Conservation (phyloP, 441 rosid genomes). For the Pelargonium australe region DNA sequence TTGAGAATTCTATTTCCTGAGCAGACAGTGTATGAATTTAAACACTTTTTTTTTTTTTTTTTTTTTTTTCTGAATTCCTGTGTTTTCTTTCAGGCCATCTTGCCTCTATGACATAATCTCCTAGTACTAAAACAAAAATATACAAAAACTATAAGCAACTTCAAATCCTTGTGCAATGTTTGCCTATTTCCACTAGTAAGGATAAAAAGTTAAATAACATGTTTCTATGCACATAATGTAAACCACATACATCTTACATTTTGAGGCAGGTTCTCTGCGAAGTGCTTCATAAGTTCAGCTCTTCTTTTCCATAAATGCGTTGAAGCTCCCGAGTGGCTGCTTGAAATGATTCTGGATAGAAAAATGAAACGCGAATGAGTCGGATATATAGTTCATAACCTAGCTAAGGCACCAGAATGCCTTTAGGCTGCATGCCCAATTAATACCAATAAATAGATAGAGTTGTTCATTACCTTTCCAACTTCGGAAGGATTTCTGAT, state of each 20-base stretch:
- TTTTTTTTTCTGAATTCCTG: no score
- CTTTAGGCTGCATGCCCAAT: slow-evolving; percentile 48
- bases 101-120: no score
- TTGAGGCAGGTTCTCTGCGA: not conserved
- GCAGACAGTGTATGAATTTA: slow-evolving; percentile 7
- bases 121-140: not conserved
- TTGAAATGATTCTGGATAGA: slow-evolving; percentile 53
- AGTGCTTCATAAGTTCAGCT: slow-evolving; percentile 30
- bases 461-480: slow-evolving; percentile 53
- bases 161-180: slow-evolving; percentile 8
- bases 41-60: not conserved
- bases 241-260: slow-evolving; percentile 12
- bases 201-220: not conserved
- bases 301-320: slow-evolving; percentile 70
- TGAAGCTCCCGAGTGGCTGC: slow-evolving; percentile 75
- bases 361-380: slow-evolving; percentile 3
- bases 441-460: slow-evolving; percentile 4
- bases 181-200: not conserved
- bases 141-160: slow-evolving; percentile 3
- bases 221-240: slow-evolving; percentile 20
- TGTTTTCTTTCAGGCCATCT: not conserved
- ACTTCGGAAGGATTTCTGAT: slow-evolving; percentile 57
- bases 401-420: not conserved
- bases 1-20: no score
- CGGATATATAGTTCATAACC: not conserved